These are phyloP conservation scores for Thymus mandschuricus DNA, from an alignment of 257 asterid genomes.

Conservation along the genomic window DNA sequence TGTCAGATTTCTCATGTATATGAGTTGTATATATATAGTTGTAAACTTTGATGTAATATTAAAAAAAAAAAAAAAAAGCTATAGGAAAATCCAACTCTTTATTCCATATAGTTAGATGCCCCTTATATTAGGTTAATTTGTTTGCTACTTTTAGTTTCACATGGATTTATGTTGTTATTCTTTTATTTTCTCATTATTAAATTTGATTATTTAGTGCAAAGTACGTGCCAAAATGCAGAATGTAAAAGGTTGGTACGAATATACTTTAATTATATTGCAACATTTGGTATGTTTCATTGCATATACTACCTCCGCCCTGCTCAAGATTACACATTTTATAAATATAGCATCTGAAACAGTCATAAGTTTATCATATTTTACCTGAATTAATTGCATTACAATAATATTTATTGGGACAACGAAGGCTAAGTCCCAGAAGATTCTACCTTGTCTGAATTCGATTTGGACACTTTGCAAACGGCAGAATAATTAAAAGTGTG, in stretches of 20 bases:
- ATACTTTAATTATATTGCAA: no score
- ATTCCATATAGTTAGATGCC: background rate
- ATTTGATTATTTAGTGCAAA: background rate
- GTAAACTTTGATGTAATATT: no score
- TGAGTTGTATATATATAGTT: no score
- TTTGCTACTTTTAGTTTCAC: no score
- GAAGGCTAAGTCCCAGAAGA: conserved; percentile 8
- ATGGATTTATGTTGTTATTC: no score
- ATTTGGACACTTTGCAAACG: background rate
- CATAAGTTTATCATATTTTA: background rate
- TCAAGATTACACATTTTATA: no score
- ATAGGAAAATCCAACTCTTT: background rate
- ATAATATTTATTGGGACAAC: background rate
- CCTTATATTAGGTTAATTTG: background rate
- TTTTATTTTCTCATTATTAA: background rate
- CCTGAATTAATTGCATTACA: background rate
- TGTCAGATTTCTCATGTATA: no score
- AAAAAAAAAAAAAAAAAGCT: no score
- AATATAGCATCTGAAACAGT: background rate
- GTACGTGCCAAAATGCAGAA: no score
- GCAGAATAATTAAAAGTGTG: background rate
- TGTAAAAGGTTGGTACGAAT: no score
- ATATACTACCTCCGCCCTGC: no score
- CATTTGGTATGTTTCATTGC: no score
- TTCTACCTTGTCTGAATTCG: conserved; percentile 20